phyloP scores from a whole-genome alignment of 371 early-diverging fungal species.

The Saksenaea vasiformis region DNA sequence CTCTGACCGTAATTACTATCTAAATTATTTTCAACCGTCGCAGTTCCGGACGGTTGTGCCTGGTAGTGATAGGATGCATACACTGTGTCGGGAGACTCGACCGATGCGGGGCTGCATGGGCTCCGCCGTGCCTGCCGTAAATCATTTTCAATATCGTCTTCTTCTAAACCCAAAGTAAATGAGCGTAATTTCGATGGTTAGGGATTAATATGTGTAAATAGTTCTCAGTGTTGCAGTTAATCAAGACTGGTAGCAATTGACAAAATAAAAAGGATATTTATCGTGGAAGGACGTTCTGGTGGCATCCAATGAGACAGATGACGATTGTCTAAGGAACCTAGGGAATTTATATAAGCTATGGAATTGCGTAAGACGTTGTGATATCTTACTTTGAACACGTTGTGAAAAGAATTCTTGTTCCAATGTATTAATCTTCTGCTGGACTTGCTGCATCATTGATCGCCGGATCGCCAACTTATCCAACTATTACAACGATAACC shows the following conservation, averaged over 20 bases:
- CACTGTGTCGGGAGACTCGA: constrained; percentile 6
- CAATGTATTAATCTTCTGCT: constrained; percentile 14
- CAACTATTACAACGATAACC: background rate
- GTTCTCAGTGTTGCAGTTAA: background rate
- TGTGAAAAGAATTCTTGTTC: constrained; percentile 37
- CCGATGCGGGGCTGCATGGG: constrained; percentile 1
- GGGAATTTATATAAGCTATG: background rate
- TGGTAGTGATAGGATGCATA: constrained; percentile 8
- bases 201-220: background rate
- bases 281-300: constrained; percentile 39
- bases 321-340: constrained; percentile 12
- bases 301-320: constrained; percentile 27
- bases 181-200: constrained; percentile 23
- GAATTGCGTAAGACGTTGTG: background rate
- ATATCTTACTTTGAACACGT: constrained; percentile 27
- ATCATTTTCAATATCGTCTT: constrained; percentile 32
- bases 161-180: constrained; percentile 35
- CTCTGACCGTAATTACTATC: background rate
- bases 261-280: constrained; percentile 32
- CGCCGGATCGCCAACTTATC: constrained; percentile 5
- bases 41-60: background rate
- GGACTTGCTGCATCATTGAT: constrained; percentile 12
- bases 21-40: background rate
- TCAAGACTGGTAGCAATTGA: background rate
- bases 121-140: constrained; percentile 25